Percentiles rank a stretch among this genome's conserved stretches.
These are phyloP conservation scores for Aureobasidium pullulans DNA, from an alignment of 2,329 filamentous ascomycete species.

Conservation along the genomic window DNA sequence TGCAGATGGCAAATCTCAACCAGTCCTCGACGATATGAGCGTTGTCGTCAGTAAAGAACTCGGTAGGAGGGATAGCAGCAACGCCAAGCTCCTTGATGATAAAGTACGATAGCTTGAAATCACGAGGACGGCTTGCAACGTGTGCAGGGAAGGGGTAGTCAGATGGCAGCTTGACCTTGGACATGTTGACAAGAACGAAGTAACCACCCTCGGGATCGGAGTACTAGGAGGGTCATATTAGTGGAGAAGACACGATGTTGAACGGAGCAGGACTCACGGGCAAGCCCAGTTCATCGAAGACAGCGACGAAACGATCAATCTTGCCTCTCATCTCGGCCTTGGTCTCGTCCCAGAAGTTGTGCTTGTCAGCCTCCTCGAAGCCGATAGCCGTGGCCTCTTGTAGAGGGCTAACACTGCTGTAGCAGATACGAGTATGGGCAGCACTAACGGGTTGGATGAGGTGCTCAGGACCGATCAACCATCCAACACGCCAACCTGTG, in stretches of 20 bases:
- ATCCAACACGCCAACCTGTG: constrained; percentile 94
- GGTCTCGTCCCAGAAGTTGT: constrained; percentile 81
- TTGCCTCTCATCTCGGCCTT: constrained; percentile 84
- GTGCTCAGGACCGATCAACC: constrained; percentile 82
- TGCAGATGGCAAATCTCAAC: constrained; percentile 92
- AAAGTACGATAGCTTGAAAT: constrained; percentile 96
- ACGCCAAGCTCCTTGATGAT: constrained; percentile 94
- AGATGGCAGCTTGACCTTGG: constrained; percentile 73
- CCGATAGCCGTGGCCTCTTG: constrained; percentile 93
- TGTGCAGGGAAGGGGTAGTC: constrained; percentile 85
- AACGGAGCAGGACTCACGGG: constrained; percentile 20
- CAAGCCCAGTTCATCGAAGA: constrained; percentile 42
- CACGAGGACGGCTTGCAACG: constrained; percentile 75
- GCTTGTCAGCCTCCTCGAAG: constrained; percentile 79
- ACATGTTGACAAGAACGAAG: constrained; percentile 92
- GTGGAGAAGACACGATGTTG: neutral
- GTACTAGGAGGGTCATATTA: constrained; percentile 41
- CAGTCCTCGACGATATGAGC: constrained; percentile 85
- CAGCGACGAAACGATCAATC: constrained; percentile 74
- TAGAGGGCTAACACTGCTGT: constrained; percentile 83
- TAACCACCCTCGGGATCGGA: constrained; percentile 94
- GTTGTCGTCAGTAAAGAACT: constrained; percentile 88
- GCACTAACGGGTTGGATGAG: constrained; percentile 86
- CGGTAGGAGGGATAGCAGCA: constrained; percentile 89
- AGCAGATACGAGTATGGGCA: constrained; percentile 94